Percentiles rank a stretch among this genome's conserved stretches.
Evolutionary conservation across 2,329 filamentous ascomycete genomes (phyloP).

Genomic region (Aspergillus novoparasiticus): DNA sequence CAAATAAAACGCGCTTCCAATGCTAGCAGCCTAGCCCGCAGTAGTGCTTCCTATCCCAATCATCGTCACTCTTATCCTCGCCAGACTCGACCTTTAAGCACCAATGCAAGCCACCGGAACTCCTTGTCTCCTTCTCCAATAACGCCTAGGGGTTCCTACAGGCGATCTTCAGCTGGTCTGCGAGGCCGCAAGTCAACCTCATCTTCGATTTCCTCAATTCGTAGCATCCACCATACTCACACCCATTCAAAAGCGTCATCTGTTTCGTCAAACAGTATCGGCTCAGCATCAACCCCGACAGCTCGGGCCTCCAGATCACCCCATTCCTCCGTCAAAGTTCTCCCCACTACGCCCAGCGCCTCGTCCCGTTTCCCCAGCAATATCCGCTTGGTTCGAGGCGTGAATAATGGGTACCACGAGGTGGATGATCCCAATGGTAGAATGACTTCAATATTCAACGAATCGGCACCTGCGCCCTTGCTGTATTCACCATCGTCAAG

Average conservation of each 20-base stretch:
- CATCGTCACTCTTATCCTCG: conserved; percentile 46
- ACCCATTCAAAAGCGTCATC: conserved; percentile 93
- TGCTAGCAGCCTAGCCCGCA: conserved; percentile 45
- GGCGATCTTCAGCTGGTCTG: conserved; percentile 79
- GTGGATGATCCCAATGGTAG: conserved; percentile 25
- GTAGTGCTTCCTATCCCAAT: conserved; percentile 45
- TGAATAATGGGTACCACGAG: conserved; percentile 31
- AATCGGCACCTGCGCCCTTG: conserved; percentile 38
- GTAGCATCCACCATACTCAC: conserved; percentile 86
- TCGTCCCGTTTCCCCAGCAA: conserved; percentile 76
- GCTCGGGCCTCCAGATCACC: conserved; percentile 71
- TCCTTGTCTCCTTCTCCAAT: conserved; percentile 85
- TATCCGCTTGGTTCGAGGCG: conserved; percentile 74
- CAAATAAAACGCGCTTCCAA: conserved; percentile 44
- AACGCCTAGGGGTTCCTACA: conserved; percentile 83
- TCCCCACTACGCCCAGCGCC: conserved; percentile 82
- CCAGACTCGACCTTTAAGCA: conserved; percentile 39
- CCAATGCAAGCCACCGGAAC: conserved; percentile 57
- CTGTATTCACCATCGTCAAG: conserved; percentile 45
- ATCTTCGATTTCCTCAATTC: conserved; percentile 88
- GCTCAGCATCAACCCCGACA: conserved; percentile 68
- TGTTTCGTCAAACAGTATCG: conserved; percentile 78
- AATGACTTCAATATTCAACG: conserved; percentile 40
- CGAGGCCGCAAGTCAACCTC: conserved; percentile 94
- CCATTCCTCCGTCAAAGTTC: conserved; percentile 90